Conservation (phyloP, 768 basidiomycete genomes). For the Peribolospora kevripleyi region DNA sequence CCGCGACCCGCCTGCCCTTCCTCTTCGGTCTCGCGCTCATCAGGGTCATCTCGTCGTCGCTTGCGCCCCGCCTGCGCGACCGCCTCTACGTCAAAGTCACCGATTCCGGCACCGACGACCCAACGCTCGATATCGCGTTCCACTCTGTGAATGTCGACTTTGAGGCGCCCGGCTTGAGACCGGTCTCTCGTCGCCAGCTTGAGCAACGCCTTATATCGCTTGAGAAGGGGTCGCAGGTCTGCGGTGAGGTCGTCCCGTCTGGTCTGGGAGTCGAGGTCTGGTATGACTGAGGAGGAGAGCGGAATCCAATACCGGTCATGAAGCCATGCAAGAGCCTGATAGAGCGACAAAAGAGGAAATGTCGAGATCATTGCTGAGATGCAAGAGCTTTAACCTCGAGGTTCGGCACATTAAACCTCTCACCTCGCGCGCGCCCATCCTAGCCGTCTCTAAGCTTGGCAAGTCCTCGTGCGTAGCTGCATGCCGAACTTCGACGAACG, state of each 20-base stretch:
- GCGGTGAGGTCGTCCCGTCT: constrained; percentile 17
- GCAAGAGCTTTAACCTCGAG: neutral
- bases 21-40: neutral
- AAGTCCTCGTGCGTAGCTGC: constrained; percentile 89
- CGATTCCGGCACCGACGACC: constrained; percentile 27
- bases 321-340: constrained; percentile 58
- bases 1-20: neutral
- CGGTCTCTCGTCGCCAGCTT: constrained; percentile 41
- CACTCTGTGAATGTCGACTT: constrained; percentile 28
- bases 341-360: neutral
- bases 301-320: constrained; percentile 64
- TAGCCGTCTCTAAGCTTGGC: constrained; percentile 51
- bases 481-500: constrained; percentile 81
- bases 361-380: neutral
- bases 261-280: neutral
- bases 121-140: constrained; percentile 49
- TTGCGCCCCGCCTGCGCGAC: constrained; percentile 19
- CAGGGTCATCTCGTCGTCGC: constrained; percentile 7
- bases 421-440: neutral
- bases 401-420: neutral
- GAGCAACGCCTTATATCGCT: constrained; percentile 43
- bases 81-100: constrained; percentile 19
- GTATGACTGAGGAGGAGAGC: constrained; percentile 29
- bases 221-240: constrained; percentile 38
- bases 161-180: constrained; percentile 31